Evolutionary conservation across 2,329 filamentous ascomycete genomes (phyloP).

Genomic region (Graphiopsis chlorocephala): DNA sequence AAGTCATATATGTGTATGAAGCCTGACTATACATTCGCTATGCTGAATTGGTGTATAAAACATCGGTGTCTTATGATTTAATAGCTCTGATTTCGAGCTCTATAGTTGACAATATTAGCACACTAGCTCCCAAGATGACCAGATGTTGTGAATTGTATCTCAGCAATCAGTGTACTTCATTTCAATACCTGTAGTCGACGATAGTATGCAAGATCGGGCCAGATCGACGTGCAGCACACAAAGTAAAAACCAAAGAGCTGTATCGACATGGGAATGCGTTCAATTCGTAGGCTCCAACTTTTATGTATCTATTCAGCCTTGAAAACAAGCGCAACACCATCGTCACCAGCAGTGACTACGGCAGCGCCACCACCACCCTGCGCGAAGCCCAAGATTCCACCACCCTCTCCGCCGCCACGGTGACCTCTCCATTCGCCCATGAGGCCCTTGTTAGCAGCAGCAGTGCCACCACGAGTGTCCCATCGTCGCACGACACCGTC

Average conservation of each 20-base stretch:
- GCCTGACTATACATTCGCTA: background rate
- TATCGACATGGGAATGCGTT: background rate
- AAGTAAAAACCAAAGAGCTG: background rate
- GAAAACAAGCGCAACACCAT: conserved; percentile 68
- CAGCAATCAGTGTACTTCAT: background rate
- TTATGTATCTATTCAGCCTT: conserved; percentile 37
- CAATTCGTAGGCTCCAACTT: background rate
- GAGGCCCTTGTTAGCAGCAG: conserved; percentile 65
- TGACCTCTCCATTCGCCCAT: conserved; percentile 90
- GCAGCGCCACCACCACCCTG: conserved; percentile 71
- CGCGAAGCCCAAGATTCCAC: conserved; percentile 87
- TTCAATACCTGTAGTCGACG: background rate
- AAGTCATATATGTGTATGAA: background rate
- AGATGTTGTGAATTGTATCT: background rate
- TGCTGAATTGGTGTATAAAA: background rate
- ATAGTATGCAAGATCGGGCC: background rate
- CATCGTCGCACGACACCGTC: conserved; percentile 88
- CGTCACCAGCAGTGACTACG: conserved; percentile 88
- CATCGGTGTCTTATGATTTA: too few species aligned
- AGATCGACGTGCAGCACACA: background rate
- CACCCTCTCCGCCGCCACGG: conserved; percentile 76
- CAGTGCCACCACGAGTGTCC: conserved; percentile 72
- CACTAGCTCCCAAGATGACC: background rate
- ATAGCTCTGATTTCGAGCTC: too few species aligned
- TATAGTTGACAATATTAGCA: background rate